phyloP scores from a whole-genome alignment of 2,329 filamentous ascomycete genomes.

The Fusarium sp. region DNA sequence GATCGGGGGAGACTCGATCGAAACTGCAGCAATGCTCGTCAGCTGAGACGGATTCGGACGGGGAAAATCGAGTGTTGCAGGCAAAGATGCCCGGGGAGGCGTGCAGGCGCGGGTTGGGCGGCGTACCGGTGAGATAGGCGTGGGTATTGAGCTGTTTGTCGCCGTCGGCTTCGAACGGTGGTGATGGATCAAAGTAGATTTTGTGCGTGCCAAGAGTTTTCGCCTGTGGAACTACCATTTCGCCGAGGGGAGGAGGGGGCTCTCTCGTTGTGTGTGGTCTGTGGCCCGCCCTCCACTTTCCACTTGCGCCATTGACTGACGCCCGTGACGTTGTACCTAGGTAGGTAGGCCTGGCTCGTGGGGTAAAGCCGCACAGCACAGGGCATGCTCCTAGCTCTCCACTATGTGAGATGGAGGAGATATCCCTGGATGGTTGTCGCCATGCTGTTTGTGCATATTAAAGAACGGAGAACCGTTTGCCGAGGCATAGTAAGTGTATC shows the following conservation, averaged over 20 bases:
- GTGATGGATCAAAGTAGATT: conserved; percentile 54
- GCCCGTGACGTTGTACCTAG: conserved; percentile 30
- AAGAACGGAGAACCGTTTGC: not conserved
- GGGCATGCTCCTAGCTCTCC: conserved; percentile 8
- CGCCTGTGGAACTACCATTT: conserved; percentile 55
- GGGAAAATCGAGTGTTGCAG: conserved; percentile 33
- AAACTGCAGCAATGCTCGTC: conserved; percentile 45
- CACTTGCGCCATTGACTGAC: conserved; percentile 33
- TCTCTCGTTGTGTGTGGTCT: conserved; percentile 24
- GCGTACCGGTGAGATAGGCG: conserved; percentile 52
- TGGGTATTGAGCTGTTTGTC: conserved; percentile 51
- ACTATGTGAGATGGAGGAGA: not conserved
- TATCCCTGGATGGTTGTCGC: not conserved
- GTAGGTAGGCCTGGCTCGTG: conserved; percentile 16
- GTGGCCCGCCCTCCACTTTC: conserved; percentile 19
- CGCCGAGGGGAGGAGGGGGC: conserved; percentile 43
- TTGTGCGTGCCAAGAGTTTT: conserved; percentile 62
- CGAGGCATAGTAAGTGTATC: not conserved
- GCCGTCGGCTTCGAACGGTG: conserved; percentile 49
- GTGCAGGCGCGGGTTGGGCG: conserved; percentile 29
- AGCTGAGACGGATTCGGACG: conserved; percentile 41
- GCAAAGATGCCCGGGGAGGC: conserved; percentile 21
- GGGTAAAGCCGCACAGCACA: conserved; percentile 34
- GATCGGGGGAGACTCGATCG: conserved; percentile 45
- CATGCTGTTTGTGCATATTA: not conserved